Conservation (phyloP, 1,139 yeast species). For the Scheffersomyces quercinus region DNA sequence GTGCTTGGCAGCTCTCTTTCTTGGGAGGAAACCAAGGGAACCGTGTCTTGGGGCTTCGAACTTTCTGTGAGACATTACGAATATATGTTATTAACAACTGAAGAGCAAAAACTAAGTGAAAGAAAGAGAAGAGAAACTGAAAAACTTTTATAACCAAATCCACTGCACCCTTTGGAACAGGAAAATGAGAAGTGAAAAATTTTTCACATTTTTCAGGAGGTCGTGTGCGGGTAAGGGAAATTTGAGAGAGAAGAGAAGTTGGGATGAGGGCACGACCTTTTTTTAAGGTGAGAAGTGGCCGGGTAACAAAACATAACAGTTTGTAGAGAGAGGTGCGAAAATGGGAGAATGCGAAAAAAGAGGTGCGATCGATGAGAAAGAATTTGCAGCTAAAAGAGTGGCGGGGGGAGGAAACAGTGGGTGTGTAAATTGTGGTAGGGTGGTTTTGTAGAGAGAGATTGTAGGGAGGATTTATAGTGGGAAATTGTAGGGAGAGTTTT, state of each 20-base stretch:
- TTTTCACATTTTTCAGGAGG: conserved; percentile 3
- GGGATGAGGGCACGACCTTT: no score
- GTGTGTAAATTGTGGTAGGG: no score
- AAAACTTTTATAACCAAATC: conserved; percentile 13
- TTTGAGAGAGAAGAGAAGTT: not conserved
- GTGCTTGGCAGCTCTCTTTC: conserved; percentile 99
- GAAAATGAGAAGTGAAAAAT: conserved; percentile 2
- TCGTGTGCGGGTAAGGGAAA: conserved; percentile 10
- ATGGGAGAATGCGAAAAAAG: no score
- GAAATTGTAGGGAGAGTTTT: no score
- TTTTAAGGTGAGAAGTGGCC: no score
- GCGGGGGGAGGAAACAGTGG: no score
- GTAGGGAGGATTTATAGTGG: no score
- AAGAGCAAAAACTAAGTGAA: conserved; percentile 10
- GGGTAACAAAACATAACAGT: no score
- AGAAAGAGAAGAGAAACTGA: conserved; percentile 10
- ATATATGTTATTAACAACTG: conserved; percentile 27
- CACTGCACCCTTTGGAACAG: not conserved
- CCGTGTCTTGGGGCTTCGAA: conserved; percentile 99
- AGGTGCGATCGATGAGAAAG: no score
- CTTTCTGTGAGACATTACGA: conserved; percentile 97
- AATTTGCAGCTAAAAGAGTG: no score
- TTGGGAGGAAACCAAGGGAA: conserved; percentile 98
- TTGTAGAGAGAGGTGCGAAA: no score
- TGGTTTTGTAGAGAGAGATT: no score